Evolutionary conservation across 176 grass and related monocot species (phyloP), one percentile per base, ranked within the genome.

Genomic region (Oryza glumipatula): DNA sequence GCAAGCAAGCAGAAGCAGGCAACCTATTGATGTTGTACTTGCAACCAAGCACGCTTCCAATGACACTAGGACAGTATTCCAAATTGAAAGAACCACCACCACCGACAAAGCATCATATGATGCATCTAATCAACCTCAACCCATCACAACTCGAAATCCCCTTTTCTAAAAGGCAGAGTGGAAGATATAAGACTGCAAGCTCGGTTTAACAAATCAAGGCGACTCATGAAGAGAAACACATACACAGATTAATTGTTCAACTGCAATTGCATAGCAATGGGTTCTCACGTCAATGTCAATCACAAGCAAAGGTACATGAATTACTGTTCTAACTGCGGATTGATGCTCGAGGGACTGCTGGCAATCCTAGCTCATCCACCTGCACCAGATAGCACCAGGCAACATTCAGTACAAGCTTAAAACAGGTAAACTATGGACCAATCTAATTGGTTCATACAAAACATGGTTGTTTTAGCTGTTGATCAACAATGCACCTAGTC

Each of bases 321-420:
- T 35, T 49, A 49, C 13, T 69, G 36, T 76, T 88, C 89, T 93
- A 95, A 70, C 79, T 90, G 24, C 95, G 88, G 49, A 98, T 70
- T 8, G 93, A 98, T 44, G 95, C 89, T 70, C 68, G 85, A 73
- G 95, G 95, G 33, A 95, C 93, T 9, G 91, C 23, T 10, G 95
- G 93, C 68, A 95, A 88, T 44, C 91, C 95, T 64, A 95, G 78
- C 82, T 93, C 95, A 75, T 95, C 93, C 76, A 86, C 87, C 95
- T 93, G 95, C 63, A 89, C 66, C n/a, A 78, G 43, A 88, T 63
- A 65, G 38, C 68, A 82, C 21, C 47, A 80, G 47, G 16, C 63
- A 22, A 74, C 33, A 12, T 10, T 76, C 67, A 70, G 65, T 14
- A 81, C 46, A 46, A 76, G 9, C 15, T 68, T 46, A 73, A 73